phyloP scores from a whole-genome alignment of 768 basidiomycete genomes.

The Gyrodon lividus region DNA sequence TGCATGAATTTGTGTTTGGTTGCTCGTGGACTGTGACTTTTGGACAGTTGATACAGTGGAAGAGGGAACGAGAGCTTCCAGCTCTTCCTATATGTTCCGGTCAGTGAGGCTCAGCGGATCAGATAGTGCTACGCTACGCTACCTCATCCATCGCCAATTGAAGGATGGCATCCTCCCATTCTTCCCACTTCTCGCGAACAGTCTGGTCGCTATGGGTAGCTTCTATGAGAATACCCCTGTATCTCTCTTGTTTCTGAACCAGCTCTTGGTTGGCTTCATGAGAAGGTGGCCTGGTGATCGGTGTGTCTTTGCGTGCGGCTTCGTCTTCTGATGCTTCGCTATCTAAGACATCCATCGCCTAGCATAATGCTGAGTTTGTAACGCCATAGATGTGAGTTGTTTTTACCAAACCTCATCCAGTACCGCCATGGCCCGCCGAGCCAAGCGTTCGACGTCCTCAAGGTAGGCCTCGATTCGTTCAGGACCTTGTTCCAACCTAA shows the following conservation, averaged over 20 bases:
- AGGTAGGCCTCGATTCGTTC: conserved; percentile 68
- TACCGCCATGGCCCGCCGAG: conserved; percentile 55
- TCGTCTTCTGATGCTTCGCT: conserved; percentile 87
- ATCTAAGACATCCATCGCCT: conserved; percentile 92
- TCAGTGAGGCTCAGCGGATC: conserved; percentile 3
- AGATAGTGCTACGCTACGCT: conserved; percentile 1
- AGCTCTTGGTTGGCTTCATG: conserved; percentile 77
- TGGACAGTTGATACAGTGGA: conserved; percentile 45
- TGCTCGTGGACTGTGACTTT: conserved; percentile 37
- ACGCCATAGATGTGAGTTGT: neutral
- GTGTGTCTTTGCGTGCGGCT: conserved; percentile 50
- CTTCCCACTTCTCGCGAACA: conserved; percentile 82
- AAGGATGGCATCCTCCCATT: conserved; percentile 75
- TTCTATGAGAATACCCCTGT: conserved; percentile 66
- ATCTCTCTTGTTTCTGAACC: conserved; percentile 66
- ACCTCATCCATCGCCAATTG: conserved; percentile 72
- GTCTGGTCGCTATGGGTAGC: conserved; percentile 75
- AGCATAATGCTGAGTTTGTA: neutral
- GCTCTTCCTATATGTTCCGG: conserved; percentile 46
- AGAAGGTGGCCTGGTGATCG: conserved; percentile 60
- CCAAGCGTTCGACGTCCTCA: conserved; percentile 68
- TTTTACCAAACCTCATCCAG: conserved; percentile 66
- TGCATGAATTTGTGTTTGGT: conserved; percentile 59
- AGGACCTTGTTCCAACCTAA: conserved; percentile 76
- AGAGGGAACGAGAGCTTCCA: conserved; percentile 69